These are phyloP conservation scores for Phyllostachys edulis DNA, from an alignment of 176 grass and related monocot genomes.

Conservation along the genomic window DNA sequence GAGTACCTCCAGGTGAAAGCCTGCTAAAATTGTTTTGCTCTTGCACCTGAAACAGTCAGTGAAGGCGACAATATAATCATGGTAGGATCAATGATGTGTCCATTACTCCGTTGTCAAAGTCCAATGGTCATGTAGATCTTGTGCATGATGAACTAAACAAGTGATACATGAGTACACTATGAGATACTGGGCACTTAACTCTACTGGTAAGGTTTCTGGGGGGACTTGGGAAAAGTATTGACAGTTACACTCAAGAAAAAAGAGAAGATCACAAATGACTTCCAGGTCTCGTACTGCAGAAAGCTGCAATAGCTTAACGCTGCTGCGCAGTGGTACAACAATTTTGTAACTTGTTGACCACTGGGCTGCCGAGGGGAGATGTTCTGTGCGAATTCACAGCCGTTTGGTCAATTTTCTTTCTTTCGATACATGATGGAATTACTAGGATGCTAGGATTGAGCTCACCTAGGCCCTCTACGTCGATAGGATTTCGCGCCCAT, in stretches of 20 bases:
- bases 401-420: background rate
- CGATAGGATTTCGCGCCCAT: too few species aligned
- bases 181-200: background rate
- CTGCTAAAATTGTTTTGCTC: background rate
- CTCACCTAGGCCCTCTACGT: too few species aligned
- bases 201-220: background rate
- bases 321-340: background rate
- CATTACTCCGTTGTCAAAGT: background rate
- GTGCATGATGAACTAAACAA: background rate
- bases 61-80: background rate
- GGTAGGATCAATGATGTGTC: background rate
- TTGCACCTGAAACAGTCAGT: background rate
- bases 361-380: background rate
- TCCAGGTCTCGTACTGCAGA: background rate
- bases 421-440: background rate
- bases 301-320: background rate
- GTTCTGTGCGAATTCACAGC: background rate
- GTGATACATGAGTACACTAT: too few species aligned
- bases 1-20: background rate
- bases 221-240: background rate
- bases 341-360: background rate
- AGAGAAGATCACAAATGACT: background rate
- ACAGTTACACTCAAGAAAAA: background rate
- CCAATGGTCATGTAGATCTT: background rate
- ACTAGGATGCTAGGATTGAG: too few species aligned